Base-by-base conservation (phyloP, 108 stramenopile genomes). In the Pseudonitzschia pungens region DNA sequence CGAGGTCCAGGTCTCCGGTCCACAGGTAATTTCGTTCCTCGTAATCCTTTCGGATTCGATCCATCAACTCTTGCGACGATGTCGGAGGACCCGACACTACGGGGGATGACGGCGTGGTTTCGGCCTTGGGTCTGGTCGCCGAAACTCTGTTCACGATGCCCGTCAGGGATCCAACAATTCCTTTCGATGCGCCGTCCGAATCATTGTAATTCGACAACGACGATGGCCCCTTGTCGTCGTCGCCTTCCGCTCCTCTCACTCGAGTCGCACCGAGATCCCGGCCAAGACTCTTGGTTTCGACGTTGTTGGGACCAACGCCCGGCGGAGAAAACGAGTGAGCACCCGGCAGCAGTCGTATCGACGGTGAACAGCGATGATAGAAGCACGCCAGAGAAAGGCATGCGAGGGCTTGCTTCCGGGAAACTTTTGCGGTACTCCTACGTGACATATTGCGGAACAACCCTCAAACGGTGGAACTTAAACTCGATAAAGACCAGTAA, bases 1-100 rank as follows among this genome's bases (percentile, higher is more conserved):
- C 73, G 42, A 86, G 71, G 77, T 89, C 85, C 51, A 94, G 80
- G 59, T 90, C 75, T 9, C 90, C 90, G 0, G 93, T 94, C 93
- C 93, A 94, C 20, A 94, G 72, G 72, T 94, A 94, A 72, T 92
- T 92, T 58, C 77, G 77, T 54, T 71, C 69, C 7, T 52, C 76
- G 73, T 94, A 94, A 26, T 94, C 90, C 0, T 78, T 69, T 45
- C 73, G 56, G 31, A 94, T 89, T 32, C 87, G 75, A 60, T 69
- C 27, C n/a, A 84, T 44, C 24, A 94, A 45, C 76, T 92, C 88
- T 48, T 70, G 40, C 1, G 72, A 52, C 0, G 63, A 54, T 6
- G 7, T 53, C 22, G 81, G 81, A n/a, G 75, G 20, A 7, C 8
- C 27, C 18, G 22, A 20, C 11, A 10, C 18, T n/a, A 18, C 36